Base-by-base conservation (phyloP, 2,329 filamentous ascomycete species). In the Neofusicoccum kwambonambiense region DNA sequence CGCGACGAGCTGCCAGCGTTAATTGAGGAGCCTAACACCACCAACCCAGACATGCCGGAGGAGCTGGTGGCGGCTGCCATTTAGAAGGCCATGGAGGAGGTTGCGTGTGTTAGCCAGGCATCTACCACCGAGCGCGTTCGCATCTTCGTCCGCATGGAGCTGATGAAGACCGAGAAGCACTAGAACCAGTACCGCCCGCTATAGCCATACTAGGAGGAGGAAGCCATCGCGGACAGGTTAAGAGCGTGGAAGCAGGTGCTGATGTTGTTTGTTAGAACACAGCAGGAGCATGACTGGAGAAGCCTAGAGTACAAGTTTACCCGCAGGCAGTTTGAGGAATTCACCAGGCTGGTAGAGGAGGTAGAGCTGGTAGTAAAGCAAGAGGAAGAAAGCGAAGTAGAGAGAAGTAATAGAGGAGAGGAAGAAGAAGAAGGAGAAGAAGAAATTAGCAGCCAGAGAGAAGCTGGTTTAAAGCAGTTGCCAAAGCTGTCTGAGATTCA, bases 131-230 rank as follows among this genome's bases (percentile, higher is more conserved):
- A 66, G 17, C 34, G 54, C 22, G 62, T 62, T 12, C 62, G 68
- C 17, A 39, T 69, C 31, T 70, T 70, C 49, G 44, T 71, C 35
- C 54, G 47, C 12, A 56, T 70, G 35, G 66, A 72, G 60, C 69
- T 65, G 1, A 68, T 72, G 37, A 62, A 57, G 8, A 71, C 58
- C n/a, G 63, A 70, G 67, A 68, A 68, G 65, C 42, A 69, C 50
- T 39, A 70, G 67, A 71, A 67, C 34, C 19, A 57, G 54, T 70
- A 65, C 62, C 17, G 62, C 64, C 68, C 64, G 50, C 66, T 69
- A 49, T 45, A 70, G 67, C 64, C 70, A 71, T 60, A 68, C 66
- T 42, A 67, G 69, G 39, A 31, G 62, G 60, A 64, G 66, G 61
- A 49, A 47, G 31, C 19, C 2, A 66, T 71, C 27, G 39, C 34